These are phyloP conservation scores for Yamadazyma spencermartinsiae DNA, from an alignment of 1,139 yeast genomes.

Conservation along the genomic window DNA sequence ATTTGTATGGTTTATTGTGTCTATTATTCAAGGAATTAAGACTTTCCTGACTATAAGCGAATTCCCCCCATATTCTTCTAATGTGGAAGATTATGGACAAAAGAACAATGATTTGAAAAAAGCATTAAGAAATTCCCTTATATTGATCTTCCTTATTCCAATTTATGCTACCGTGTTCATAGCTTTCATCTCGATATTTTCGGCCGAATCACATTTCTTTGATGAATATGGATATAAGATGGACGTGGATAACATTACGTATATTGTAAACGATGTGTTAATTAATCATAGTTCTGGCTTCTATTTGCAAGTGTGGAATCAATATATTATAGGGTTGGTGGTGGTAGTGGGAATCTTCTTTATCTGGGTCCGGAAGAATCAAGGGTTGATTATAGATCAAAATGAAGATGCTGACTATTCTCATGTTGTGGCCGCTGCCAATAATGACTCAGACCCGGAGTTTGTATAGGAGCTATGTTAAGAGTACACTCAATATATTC, in stretches of 20 bases:
- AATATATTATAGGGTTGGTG: conserved; percentile 18
- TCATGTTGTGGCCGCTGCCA: conserved; percentile 3
- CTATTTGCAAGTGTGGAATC: conserved; percentile 14
- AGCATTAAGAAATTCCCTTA: conserved; percentile 32
- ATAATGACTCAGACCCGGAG: conserved; percentile 7
- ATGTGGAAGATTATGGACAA: conserved; percentile 20
- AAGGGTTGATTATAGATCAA: conserved; percentile 31
- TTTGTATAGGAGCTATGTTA: conserved; percentile 5
- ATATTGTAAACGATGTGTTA: conserved; percentile 5
- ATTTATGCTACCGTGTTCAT: conserved; percentile 15
- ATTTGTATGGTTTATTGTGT: conserved; percentile 18
- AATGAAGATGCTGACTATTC: conserved; percentile 12
- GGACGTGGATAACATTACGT: conserved; percentile 3
- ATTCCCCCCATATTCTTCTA: conserved; percentile 30
- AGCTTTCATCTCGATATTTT: conserved; percentile 4
- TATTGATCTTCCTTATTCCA: conserved; percentile 32
- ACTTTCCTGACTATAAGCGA: conserved; percentile 31
- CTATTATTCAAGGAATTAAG: conserved; percentile 25
- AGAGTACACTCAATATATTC: no score
- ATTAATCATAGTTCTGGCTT: conserved; percentile 2
- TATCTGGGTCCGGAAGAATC: conserved; percentile 38
- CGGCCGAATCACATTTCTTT: not conserved
- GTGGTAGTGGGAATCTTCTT: conserved; percentile 26
- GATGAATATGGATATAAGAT: conserved; percentile 5
- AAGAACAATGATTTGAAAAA: conserved; percentile 21